Evolutionary conservation across 2,329 filamentous ascomycete species (phyloP).

Genomic region (Verticillium zaregamsianum): DNA sequence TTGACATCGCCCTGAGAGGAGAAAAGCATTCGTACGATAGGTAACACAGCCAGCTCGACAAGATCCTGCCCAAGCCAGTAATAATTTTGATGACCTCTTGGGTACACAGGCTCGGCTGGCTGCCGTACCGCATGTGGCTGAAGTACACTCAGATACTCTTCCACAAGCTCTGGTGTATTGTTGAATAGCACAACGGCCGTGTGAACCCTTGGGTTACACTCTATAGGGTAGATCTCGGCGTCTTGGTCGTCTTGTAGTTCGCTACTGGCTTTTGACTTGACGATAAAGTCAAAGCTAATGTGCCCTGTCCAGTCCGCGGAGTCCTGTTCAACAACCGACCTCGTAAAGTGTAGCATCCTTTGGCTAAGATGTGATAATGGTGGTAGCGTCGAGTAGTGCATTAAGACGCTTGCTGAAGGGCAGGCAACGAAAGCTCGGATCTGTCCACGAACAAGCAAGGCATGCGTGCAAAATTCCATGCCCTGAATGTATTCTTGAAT

Average conservation of each 20-base stretch:
- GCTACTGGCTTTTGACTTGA: conserved; percentile 29
- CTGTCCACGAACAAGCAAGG: conserved; percentile 60
- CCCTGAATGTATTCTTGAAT: conserved; percentile 63
- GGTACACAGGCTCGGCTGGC: not conserved
- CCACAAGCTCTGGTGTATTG: conserved; percentile 39
- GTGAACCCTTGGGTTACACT: conserved; percentile 67
- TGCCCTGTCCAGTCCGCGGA: conserved; percentile 61
- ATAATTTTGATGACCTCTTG: conserved; percentile 16
- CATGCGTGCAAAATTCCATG: conserved; percentile 67
- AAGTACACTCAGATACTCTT: conserved; percentile 49
- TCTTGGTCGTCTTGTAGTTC: conserved; percentile 22
- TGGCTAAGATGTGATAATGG: conserved; percentile 46
- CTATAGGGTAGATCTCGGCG: conserved; percentile 55
- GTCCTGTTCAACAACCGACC: conserved; percentile 46
- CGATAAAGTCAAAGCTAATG: conserved; percentile 67
- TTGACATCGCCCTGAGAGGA: conserved; percentile 4
- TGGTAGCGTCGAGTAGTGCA: conserved; percentile 62
- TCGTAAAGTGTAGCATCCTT: conserved; percentile 63
- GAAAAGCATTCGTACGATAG: conserved; percentile 38
- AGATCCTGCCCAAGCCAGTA: conserved; percentile 70
- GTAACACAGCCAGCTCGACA: conserved; percentile 45
- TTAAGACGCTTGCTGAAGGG: conserved; percentile 55
- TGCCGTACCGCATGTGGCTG: conserved; percentile 7
- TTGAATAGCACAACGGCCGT: conserved; percentile 62
- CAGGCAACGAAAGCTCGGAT: conserved; percentile 66